Evolutionary conservation across 352 stramenopile species (phyloP), one percentile per base, ranked within the genome.

Genomic region (Globisporangium sylvaticum): DNA sequence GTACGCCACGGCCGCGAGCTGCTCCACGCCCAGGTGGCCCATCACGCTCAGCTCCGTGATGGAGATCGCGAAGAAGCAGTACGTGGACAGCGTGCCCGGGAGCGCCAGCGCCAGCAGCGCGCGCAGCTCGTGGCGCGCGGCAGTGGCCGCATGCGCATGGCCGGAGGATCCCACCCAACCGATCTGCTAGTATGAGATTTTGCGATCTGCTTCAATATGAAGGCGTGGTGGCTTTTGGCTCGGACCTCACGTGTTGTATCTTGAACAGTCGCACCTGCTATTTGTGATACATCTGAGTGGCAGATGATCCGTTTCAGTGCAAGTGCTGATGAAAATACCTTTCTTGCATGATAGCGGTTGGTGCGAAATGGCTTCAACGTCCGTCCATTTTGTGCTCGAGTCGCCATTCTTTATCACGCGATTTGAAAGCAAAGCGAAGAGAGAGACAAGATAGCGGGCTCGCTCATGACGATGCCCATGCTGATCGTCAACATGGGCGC

Each of bases 401-500:
- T 24, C 25, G 5, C 25, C 24, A 58, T 32, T 27, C 53, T 4
- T 1, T 27, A 12, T n/a, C 9, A 34, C 31, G 31, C 6, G 31
- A 34, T 34, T 34, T 34, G 31, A 24, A 10, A 6, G n/a, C 12
- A 62, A 15, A 20, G 9, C 20, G n/a, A 1, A 10, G 4, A 58
- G 14, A 32, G 8, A 53, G 12, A 4, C 12, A 42, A 39, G 20
- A 90, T 90, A 80, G 74, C 73, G 53, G 84, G 84, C 54, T 77
- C 81, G 58, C 69, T 94, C 59, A 86, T 96, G 73, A 88, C 87
- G 52, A 97, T 98, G 90, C 93, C 91, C 42, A 90, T 98, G 81
- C 66, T 98, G 52, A 82, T 98, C 54, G 83, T 97, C 58, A 98
- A 98, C 72, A 97, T 98, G 91, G 93, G 92, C 37, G 87, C 89